Base-by-base conservation (phyloP, 345 rosid genomes). In the Gossypioides kirkii region DNA sequence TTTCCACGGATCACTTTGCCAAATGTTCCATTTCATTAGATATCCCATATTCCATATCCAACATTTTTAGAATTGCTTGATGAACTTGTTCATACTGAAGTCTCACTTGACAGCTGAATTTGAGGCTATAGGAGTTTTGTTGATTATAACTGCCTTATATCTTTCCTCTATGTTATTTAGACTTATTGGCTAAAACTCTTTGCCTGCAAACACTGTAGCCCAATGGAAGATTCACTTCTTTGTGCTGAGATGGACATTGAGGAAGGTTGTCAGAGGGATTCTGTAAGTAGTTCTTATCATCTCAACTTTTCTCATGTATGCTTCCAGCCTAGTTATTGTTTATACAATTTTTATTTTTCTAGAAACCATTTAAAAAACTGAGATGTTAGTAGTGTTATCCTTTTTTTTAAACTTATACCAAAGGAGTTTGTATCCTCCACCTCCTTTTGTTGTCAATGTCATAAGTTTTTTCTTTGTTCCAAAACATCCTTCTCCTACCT, bases 141-240 rank as follows among this genome's bases (percentile, higher is more conserved):
- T 47, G 22, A 47, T 25, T 67, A 16, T 52, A 41, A 52, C 61
- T 36, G 8, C 73, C 28, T 18, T 69, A 7, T 69, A 28, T 52
- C 10, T 26, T 67, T 67, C 56, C 56, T 25, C 23, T 67, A 47
- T 26, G 42, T 60, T 72, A 42, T 62, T 43, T 61, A 50, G 55
- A 69, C 67, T 47, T 20, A 63, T 14, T 75, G 77, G 74, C 73
- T 50, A 11, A 11, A 59, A 64, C 16, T 68, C 41, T 60, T n/a
- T 74, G 25, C 61, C 42, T 43, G 76, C 77, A 10, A 46, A 76
- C 38, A 61, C 67, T 82, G 81, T 80, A 91, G 97, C 69, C 82
- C 90, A 69, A 45, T 83, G 79, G 93, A 86, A 82, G 94, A 91
- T 69, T 77, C 88, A 45, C 87, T 91, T 78, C 86, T 86, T 70